Percentiles rank a stretch among this genome's conserved stretches.
These are phyloP conservation scores for Eucalyptus fibrosa DNA, from an alignment of 345 rosid species.

Conservation along the genomic window DNA sequence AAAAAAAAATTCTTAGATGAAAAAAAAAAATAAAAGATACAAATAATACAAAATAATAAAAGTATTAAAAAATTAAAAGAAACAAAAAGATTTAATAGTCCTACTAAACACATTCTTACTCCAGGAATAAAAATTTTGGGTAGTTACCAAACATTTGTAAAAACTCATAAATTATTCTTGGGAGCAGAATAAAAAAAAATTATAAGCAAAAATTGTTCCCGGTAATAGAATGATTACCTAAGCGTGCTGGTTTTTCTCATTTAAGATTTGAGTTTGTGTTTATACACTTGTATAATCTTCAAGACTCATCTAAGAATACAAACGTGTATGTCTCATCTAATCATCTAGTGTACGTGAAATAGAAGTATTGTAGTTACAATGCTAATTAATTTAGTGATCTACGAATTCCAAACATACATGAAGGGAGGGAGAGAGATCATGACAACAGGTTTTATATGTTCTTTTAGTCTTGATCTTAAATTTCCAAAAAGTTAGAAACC, in stretches of 20 bases:
- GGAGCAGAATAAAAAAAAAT: no score
- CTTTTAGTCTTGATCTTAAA: neutral
- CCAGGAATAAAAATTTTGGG: no score
- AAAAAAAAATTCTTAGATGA: no score
- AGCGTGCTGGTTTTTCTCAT: neutral
- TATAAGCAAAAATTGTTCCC: no score
- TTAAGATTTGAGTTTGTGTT: neutral
- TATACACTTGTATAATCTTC: neutral
- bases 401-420: neutral
- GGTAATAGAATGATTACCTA: no score
- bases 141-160: no score
- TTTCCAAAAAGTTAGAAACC: neutral
- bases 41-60: no score
- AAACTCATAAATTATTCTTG: no score
- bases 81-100: no score
- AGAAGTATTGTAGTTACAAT: neutral
- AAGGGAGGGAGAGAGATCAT: neutral
- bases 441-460: neutral
- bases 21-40: rapidly evolving
- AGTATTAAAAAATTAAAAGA: no score
- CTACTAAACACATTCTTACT: no score
- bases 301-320: neutral
- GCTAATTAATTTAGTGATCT: neutral
- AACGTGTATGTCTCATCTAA: neutral
- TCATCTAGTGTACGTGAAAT: neutral